phyloP scores from a whole-genome alignment of 1,284 basidiomycete genomes.

The Golubevia pallescens region DNA sequence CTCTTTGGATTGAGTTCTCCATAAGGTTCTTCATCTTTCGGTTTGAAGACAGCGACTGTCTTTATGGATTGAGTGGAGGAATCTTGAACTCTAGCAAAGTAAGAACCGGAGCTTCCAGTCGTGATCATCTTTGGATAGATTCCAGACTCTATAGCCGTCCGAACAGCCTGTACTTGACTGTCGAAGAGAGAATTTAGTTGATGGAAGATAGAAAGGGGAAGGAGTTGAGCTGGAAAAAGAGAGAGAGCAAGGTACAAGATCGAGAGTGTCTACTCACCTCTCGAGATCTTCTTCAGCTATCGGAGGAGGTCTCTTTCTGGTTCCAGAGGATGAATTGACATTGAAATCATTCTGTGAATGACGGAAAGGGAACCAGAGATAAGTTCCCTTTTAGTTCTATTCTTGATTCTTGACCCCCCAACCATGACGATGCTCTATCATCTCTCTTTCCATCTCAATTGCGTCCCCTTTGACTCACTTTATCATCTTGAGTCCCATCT shows the following conservation, averaged over 20 bases:
- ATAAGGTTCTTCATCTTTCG: slow-evolving; percentile 62
- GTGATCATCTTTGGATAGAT: slow-evolving; percentile 59
- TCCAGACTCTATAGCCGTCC: slow-evolving; percentile 40
- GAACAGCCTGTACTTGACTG: slow-evolving; percentile 31
- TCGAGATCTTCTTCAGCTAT: background rate
- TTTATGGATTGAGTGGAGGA: background rate
- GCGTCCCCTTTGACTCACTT: no score
- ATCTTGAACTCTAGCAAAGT: slow-evolving; percentile 35
- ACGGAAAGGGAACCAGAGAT: background rate
- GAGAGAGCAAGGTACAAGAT: no score
- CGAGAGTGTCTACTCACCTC: background rate
- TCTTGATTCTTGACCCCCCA: background rate
- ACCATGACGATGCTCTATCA: background rate
- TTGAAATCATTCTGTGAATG: slow-evolving; percentile 1
- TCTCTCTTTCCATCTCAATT: background rate
- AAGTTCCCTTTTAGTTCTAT: no score
- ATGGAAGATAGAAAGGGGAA: no score
- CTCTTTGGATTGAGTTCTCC: slow-evolving; percentile 58
- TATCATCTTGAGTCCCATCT: slow-evolving; percentile 2
- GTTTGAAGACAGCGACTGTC: slow-evolving; percentile 58
- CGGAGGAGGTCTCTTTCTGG: background rate
- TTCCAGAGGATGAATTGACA: background rate
- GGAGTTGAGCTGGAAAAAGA: background rate
- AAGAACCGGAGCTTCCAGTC: slow-evolving; percentile 54
- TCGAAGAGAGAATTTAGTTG: slow-evolving; percentile 21